Evolutionary conservation across 441 rosid genomes (phyloP), one percentile per base, ranked within the genome.

Genomic region (Syzygium syzygioides): DNA sequence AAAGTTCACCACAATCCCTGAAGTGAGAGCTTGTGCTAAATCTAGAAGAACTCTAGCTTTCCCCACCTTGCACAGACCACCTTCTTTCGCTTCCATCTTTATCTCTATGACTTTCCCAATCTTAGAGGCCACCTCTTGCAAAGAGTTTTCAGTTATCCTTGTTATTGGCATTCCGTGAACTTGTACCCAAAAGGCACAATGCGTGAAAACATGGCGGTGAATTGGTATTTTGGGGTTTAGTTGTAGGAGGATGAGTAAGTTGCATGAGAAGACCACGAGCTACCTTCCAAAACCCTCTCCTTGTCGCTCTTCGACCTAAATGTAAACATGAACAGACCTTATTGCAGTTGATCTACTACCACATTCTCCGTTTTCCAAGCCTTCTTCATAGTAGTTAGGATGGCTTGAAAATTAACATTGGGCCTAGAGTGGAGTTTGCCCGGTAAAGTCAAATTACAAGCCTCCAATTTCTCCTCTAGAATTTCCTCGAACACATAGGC

Each of bases 311-410:
- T n/a, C 26, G 26, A 57, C 4, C 0, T 5, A 25, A 57, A 57
- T 0, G 1, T 57, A 28, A 25, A 57, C 10, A 28, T 57, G 4
- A 57, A 25, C 23, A 4, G 14, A 10, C 62, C 6, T 57, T 0
- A 2, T 57, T 57, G 3, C 14, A 57, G 2, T 13, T 57, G 11
- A 23, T 57, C 62, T 10, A 28, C 10, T 5, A 57, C 28, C 11
- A 10, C 62, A 25, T 25, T 57, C 26, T 57, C 5, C n/a, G 26
- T 57, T 57, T 57, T 57, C 62, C 26, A 57, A 2, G 25, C 26
- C 62, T 57, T 57, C n/a, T 13, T 57, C n/a, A 57, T 57, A 10
- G n/a, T 57, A 57, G 62, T 23, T 10, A 57, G 5, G n/a, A 57
- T 23, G 10, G 62, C 62, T 25, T 57, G n/a, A 57, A 57, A 57